phyloP scores from a whole-genome alignment of 805 yeast genomes.

The Cyberlindnera veronae region DNA sequence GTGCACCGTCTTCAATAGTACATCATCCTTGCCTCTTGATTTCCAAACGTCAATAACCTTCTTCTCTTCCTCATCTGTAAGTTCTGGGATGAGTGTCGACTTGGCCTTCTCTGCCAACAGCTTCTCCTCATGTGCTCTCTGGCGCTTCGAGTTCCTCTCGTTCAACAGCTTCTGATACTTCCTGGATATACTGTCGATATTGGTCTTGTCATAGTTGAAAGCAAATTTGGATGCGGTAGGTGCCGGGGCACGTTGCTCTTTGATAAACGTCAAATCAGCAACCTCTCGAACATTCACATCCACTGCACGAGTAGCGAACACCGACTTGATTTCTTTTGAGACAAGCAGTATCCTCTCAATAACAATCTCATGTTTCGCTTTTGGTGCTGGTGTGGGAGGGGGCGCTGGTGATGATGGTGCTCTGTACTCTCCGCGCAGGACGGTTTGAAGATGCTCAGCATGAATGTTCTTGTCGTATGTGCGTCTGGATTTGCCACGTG shows the following conservation, averaged over 20 bases:
- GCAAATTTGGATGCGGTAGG: slow-evolving; percentile 19
- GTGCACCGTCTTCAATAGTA: slow-evolving; percentile 28
- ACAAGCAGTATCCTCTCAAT: too few relatives aligned
- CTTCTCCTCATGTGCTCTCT: slow-evolving; percentile 33
- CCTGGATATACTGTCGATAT: slow-evolving; percentile 36
- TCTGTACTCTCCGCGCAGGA: slow-evolving; percentile 34
- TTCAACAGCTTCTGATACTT: slow-evolving; percentile 42
- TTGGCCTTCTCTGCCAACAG: slow-evolving; percentile 28
- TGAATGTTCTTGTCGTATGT: slow-evolving; percentile 6
- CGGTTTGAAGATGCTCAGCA: slow-evolving; percentile 28
- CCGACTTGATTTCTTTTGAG: too few relatives aligned
- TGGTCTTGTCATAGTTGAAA: slow-evolving; percentile 24
- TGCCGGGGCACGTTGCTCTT: slow-evolving; percentile 14
- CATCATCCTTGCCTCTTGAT: slow-evolving; percentile 23
- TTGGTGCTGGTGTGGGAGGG: background rate
- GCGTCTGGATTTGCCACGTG: background rate
- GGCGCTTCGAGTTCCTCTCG: slow-evolving; percentile 38
- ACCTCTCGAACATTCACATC: slow-evolving; percentile 3
- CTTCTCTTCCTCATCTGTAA: slow-evolving; percentile 24
- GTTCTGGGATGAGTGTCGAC: slow-evolving; percentile 26
- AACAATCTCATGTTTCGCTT: too few relatives aligned
- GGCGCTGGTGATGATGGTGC: slow-evolving; percentile 28
- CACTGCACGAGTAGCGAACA: background rate
- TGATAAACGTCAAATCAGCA: slow-evolving; percentile 17
- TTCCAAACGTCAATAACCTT: slow-evolving; percentile 29